Evolutionary conservation across 192 early-diverging fungal genomes (phyloP).

Genomic region (Podila epigama): DNA sequence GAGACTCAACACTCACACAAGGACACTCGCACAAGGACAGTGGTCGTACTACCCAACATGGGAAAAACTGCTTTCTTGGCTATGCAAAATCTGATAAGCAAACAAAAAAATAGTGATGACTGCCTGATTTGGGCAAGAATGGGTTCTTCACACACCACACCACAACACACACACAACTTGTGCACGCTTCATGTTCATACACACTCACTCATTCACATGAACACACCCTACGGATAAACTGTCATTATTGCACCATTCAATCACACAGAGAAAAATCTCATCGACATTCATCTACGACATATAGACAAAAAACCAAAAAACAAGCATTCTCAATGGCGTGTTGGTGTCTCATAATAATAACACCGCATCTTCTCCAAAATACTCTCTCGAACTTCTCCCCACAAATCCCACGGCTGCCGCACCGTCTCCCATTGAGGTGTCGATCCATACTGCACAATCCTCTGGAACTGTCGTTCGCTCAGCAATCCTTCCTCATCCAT

Average conservation of each 20-base stretch:
- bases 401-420: conserved; percentile 38
- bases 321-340: not conserved
- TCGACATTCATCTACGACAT: not conserved
- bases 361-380: conserved; percentile 31
- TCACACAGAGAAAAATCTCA: not conserved
- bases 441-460: conserved; percentile 18
- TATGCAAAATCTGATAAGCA: conserved; percentile 1
- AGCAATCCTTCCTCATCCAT: conserved; percentile 28
- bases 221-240: too few relatives aligned
- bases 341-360: conserved; percentile 38
- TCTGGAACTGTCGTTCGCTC: conserved; percentile 42
- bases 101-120: too few relatives aligned
- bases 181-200: not conserved
- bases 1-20: too few relatives aligned
- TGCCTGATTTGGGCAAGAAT: conserved; percentile 2
- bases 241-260: too few relatives aligned
- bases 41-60: too few relatives aligned
- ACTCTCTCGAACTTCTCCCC: conserved; percentile 37
- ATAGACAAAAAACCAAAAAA: too few relatives aligned
- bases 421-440: conserved; percentile 20
- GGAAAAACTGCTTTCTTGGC: too few relatives aligned
- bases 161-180: not conserved
- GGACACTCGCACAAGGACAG: too few relatives aligned
- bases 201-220: not conserved
- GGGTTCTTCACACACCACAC: not conserved